phyloP scores from a whole-genome alignment of 805 yeast species.

The Tetrapisispora nanseiensis region DNA sequence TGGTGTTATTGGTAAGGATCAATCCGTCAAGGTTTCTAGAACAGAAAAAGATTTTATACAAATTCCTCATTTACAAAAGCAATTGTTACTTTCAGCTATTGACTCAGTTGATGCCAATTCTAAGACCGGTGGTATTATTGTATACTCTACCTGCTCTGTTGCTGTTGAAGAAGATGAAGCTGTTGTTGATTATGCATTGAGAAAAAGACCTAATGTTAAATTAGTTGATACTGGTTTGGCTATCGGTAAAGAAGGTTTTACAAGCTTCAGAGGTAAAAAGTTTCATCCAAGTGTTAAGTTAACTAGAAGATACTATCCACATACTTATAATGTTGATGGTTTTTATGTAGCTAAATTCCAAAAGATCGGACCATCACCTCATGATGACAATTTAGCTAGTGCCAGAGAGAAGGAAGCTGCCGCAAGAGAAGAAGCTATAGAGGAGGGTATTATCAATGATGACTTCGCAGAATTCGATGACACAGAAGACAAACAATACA shows the following conservation, averaged over 20 bases:
- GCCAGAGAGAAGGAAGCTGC: constrained; percentile 74
- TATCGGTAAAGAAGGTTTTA: constrained; percentile 94
- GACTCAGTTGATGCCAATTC: constrained; percentile 95
- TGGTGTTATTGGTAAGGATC: constrained; percentile 97
- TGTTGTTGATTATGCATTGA: constrained; percentile 93
- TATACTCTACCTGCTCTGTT: constrained; percentile 96
- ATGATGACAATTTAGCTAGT: constrained; percentile 77
- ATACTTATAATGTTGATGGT: constrained; percentile 96
- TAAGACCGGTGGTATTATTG: constrained; percentile 85
- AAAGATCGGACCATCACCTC: constrained; percentile 79
- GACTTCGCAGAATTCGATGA: constrained; percentile 81
- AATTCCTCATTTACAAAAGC: constrained; percentile 94
- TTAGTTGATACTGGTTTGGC: constrained; percentile 85
- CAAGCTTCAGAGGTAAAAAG: constrained; percentile 85
- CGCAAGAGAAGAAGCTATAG: constrained; percentile 74
- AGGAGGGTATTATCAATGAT: constrained; percentile 72
- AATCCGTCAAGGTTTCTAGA: constrained; percentile 83
- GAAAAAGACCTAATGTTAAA: constrained; percentile 93
- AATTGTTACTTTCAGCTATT: constrained; percentile 84
- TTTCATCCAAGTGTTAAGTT: constrained; percentile 67
- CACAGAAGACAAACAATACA: constrained; percentile 63
- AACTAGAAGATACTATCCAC: constrained; percentile 96
- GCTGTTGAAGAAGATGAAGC: constrained; percentile 98
- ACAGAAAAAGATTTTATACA: constrained; percentile 94
- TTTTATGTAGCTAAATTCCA: constrained; percentile 94